Percentiles rank a stretch among this genome's conserved stretches.
phyloP scores from a whole-genome alignment of 148 eudicot species.

The Vaccinium myrtillus region DNA sequence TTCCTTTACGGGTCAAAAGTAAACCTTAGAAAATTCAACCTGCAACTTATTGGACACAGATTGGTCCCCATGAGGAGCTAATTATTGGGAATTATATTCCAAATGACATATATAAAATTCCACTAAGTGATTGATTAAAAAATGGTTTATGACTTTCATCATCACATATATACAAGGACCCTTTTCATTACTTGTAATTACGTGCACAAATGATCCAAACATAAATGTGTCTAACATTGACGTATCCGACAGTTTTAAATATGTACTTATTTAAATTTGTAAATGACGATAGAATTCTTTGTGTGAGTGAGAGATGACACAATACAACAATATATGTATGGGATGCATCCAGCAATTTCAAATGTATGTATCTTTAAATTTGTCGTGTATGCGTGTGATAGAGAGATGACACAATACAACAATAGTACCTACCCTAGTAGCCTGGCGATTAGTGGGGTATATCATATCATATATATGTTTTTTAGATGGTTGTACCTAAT shows the following conservation, averaged over 20 bases:
- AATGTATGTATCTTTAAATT: too few relatives aligned
- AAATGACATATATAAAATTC: constrained; percentile 11
- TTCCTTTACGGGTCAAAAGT: constrained; percentile 10
- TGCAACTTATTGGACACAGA: constrained; percentile 6
- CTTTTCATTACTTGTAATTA: neutral
- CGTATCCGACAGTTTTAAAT: neutral
- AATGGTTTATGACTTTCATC: constrained; percentile 9
- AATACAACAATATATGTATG: too few relatives aligned
- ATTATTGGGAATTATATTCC: constrained; percentile 26
- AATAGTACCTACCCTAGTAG: neutral
- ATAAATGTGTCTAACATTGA: neutral
- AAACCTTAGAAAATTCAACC: constrained; percentile 23
- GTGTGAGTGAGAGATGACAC: too few relatives aligned
- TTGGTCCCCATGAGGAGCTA: constrained; percentile 23
- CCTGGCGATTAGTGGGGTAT: constrained; percentile 7
- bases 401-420: neutral
- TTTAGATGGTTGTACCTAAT: neutral
- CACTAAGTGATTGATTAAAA: constrained; percentile 21
- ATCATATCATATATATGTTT: neutral
- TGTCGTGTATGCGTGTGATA: neutral
- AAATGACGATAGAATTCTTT: too few relatives aligned
- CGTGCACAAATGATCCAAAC: neutral
- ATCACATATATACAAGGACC: neutral
- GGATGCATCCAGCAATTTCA: too few relatives aligned
- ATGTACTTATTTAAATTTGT: neutral